A percentile compares a stretch with the other conserved stretches of the same genome.
Conservation (phyloP, 495 filamentous ascomycete species). For the Penicillium diatomitis region DNA sequence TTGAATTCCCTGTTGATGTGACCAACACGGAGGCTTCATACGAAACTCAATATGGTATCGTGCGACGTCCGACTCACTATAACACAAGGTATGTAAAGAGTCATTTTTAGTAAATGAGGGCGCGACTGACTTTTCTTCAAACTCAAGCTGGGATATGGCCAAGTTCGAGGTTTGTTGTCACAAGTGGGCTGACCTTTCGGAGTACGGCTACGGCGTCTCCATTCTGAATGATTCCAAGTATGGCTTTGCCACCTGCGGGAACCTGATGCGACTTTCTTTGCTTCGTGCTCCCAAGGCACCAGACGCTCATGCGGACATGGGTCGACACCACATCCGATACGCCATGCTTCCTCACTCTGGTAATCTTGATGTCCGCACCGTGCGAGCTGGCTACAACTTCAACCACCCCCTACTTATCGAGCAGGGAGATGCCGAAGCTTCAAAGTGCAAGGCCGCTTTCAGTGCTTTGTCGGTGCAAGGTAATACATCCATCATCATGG, state of each 20-base stretch:
- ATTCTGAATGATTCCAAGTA: slow-evolving; percentile 96
- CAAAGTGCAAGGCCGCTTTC: slow-evolving; percentile 22
- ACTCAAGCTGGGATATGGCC: slow-evolving; percentile 89
- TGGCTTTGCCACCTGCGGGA: slow-evolving; percentile 88
- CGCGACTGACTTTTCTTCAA: neutral
- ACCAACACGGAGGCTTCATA: slow-evolving; percentile 90
- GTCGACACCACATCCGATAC: slow-evolving; percentile 78
- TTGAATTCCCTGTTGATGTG: slow-evolving; percentile 93
- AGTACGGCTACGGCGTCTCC: slow-evolving; percentile 83
- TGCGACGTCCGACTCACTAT: slow-evolving; percentile 85
- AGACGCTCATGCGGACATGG: slow-evolving; percentile 96
- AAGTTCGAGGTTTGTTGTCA: slow-evolving; percentile 99
- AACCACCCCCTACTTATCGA: slow-evolving; percentile 67
- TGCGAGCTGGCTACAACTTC: slow-evolving; percentile 81
- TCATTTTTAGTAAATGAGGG: neutral
- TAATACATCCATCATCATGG: slow-evolving; percentile 59
- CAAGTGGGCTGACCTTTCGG: slow-evolving; percentile 93
- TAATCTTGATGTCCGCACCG: slow-evolving; percentile 55
- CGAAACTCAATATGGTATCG: slow-evolving; percentile 87
- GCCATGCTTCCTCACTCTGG: slow-evolving; percentile 84
- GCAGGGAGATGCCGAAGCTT: slow-evolving; percentile 9
- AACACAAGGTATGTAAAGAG: slow-evolving; percentile 57
- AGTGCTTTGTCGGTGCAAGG: slow-evolving; percentile 47
- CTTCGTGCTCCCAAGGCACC: slow-evolving; percentile 92
- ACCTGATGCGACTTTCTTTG: slow-evolving; percentile 82